A percentile compares a stretch with the other conserved stretches of the same genome.
These are phyloP conservation scores for Phytophthora kernoviae DNA, from an alignment of 352 stramenopile species.

Conservation along the genomic window DNA sequence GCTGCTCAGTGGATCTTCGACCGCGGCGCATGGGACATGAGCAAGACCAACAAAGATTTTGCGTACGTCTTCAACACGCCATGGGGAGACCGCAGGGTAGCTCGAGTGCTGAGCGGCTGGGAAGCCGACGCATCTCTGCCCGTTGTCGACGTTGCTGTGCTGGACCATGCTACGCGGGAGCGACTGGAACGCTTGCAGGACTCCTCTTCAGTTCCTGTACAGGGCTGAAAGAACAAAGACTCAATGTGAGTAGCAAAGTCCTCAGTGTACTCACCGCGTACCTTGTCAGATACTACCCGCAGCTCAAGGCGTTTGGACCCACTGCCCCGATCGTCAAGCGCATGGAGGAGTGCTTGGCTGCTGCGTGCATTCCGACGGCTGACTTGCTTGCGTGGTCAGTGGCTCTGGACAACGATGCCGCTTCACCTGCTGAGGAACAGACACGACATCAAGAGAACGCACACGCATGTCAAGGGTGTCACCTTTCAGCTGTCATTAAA, in stretches of 20 bases:
- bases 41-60: conserved; percentile 33
- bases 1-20: conserved; percentile 37
- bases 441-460: neutral
- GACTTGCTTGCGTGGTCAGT: conserved; percentile 10
- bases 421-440: neutral
- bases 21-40: conserved; percentile 33
- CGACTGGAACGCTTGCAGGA: neutral
- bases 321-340: conserved; percentile 1
- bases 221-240: neutral
- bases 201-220: conserved; percentile 10
- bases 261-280: conserved; percentile 15
- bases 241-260: conserved; percentile 19
- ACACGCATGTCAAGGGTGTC: neutral
- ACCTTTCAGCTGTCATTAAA: conserved; percentile 13
- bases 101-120: conserved; percentile 18
- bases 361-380: neutral
- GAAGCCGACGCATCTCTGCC: conserved; percentile 3
- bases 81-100: conserved; percentile 11
- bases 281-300: conserved; percentile 13
- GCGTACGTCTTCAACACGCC: conserved; percentile 20
- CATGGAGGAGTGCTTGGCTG: conserved; percentile 4
- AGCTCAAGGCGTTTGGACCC: conserved; percentile 1
- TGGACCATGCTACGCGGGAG: conserved; percentile 12
- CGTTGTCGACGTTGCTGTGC: conserved; percentile 1
- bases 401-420: neutral